These are phyloP conservation scores for Kalanchoe fedtschenkoi DNA, from an alignment of 164 flowering plant genomes.

Conservation along the genomic window DNA sequence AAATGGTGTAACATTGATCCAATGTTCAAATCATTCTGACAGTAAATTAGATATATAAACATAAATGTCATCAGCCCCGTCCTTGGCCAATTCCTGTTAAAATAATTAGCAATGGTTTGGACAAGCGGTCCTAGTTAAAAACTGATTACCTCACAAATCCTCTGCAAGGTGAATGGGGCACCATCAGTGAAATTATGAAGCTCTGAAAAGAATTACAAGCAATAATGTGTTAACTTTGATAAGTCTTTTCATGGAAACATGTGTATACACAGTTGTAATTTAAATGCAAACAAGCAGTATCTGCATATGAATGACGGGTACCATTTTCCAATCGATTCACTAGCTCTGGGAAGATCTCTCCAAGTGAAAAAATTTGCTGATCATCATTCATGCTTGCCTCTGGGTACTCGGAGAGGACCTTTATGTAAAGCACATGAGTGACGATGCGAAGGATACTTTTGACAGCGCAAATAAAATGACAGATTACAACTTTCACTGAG, in stretches of 20 bases:
- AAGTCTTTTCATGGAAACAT: not conserved
- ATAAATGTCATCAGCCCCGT: not conserved
- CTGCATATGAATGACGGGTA: conserved; percentile 10
- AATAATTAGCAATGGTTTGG: not conserved
- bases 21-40: too few species aligned
- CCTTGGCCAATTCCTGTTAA: not conserved
- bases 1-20: too few species aligned
- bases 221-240: not conserved
- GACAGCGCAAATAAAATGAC: not conserved
- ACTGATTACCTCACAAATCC: conserved; percentile 72
- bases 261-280: not conserved
- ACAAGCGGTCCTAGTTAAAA: not conserved
- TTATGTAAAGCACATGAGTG: conserved; percentile 7
- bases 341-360: conserved; percentile 53
- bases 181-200: conserved; percentile 68
- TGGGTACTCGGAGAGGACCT: conserved; percentile 77
- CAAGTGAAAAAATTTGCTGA: conserved; percentile 47
- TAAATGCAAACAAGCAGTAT: not conserved
- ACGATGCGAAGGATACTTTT: not conserved
- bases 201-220: conserved; percentile 31
- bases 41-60: too few species aligned
- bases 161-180: conserved; percentile 89
- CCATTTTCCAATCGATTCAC: conserved; percentile 72
- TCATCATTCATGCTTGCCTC: conserved; percentile 52
- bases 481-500: not conserved